phyloP scores from a whole-genome alignment of 2,329 filamentous ascomycete species.

The Cryoendolithus antarcticus region DNA sequence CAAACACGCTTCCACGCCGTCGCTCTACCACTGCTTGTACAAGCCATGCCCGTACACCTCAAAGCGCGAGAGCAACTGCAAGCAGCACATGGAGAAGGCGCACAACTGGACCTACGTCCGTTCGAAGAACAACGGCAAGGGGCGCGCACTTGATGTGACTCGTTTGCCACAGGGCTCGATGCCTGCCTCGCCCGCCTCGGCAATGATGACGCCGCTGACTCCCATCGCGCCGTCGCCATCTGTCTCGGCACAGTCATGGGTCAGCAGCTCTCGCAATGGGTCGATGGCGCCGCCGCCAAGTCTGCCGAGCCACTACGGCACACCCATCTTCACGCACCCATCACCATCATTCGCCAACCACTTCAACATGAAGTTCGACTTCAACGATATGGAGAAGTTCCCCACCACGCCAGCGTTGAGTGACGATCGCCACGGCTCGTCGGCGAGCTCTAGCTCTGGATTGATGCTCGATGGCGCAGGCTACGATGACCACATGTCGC shows the following conservation, averaged over 20 bases:
- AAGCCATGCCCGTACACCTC: constrained; percentile 83
- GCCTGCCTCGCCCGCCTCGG: constrained; percentile 49
- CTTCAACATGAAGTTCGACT: constrained; percentile 23
- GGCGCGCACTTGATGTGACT: constrained; percentile 38
- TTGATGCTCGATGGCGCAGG: constrained; percentile 25
- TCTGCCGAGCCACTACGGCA: constrained; percentile 18
- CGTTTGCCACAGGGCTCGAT: constrained; percentile 48
- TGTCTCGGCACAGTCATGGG: constrained; percentile 19
- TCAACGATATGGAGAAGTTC: constrained; percentile 20
- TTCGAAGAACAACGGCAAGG: constrained; percentile 82
- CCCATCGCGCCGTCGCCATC: constrained; percentile 30
- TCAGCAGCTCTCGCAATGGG: constrained; percentile 16
- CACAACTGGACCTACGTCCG: constrained; percentile 85
- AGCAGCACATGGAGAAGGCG: constrained; percentile 97
- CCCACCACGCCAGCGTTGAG: constrained; percentile 24
- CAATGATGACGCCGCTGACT: constrained; percentile 22
- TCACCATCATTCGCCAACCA: constrained; percentile 23
- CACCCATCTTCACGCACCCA: constrained; percentile 16
- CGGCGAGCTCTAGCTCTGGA: constrained; percentile 28
- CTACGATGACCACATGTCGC: constrained; percentile 29
- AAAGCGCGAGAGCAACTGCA: constrained; percentile 93
- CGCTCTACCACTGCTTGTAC: constrained; percentile 73
- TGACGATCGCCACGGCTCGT: constrained; percentile 20
- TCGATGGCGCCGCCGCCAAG: constrained; percentile 21
- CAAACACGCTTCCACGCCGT: constrained; percentile 72